Conservation (phyloP, 345 rosid genomes). For the Excoecaria agallocha region DNA sequence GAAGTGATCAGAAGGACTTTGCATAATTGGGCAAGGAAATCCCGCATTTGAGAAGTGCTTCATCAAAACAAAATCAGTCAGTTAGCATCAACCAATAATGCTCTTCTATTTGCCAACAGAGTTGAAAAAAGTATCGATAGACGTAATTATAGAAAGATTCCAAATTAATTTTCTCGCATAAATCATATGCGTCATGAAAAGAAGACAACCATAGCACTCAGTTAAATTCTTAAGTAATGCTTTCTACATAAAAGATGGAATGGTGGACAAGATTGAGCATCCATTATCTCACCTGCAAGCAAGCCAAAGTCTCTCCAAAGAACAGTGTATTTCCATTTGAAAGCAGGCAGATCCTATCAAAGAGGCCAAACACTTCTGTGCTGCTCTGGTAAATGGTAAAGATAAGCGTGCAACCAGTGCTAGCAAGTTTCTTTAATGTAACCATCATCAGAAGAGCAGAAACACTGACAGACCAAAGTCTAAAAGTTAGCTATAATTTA, state of each 20-base stretch:
- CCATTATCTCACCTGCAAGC: constrained; percentile 70
- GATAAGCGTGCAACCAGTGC: constrained; percentile 91
- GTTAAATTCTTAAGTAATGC: background rate
- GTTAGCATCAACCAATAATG: constrained; percentile 21
- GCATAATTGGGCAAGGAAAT: constrained; percentile 99
- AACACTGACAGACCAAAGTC: constrained; percentile 49
- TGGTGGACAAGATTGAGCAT: constrained; percentile 2
- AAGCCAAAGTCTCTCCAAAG: constrained; percentile 96
- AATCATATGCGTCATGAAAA: constrained; percentile 13
- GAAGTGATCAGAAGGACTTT: constrained; percentile 99
- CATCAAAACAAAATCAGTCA: constrained; percentile 29
- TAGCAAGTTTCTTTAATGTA: constrained; percentile 92
- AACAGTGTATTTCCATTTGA: constrained; percentile 96
- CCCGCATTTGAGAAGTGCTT: constrained; percentile 99
- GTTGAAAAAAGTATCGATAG: background rate
- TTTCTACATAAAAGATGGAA: constrained; percentile 10
- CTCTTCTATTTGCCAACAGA: constrained; percentile 5
- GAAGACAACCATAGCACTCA: background rate
- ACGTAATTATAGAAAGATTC: background rate
- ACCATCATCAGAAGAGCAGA: constrained; percentile 99
- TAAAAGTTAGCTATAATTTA: constrained; percentile 9
- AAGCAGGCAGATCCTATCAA: constrained; percentile 94
- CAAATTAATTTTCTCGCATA: background rate
- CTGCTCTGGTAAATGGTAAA: constrained; percentile 93
- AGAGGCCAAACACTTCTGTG: constrained; percentile 98